Evolutionary conservation across 164 flowering plant genomes (phyloP).

Genomic region (Chimonanthus praecox): DNA sequence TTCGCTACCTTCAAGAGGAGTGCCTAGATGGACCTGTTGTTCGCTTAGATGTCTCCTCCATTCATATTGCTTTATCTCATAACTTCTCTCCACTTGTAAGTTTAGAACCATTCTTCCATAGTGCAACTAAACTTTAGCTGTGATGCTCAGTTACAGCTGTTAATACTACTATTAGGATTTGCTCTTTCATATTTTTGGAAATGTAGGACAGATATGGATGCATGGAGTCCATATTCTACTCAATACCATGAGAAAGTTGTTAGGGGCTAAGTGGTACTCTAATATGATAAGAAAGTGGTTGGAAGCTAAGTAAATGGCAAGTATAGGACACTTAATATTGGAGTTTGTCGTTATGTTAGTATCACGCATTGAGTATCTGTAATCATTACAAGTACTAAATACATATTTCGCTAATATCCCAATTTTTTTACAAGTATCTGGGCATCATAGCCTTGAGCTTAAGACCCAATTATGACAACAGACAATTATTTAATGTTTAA

Average conservation of each 20-base stretch:
- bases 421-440: neutral
- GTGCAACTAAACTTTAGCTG: neutral
- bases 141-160: neutral
- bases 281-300: too few relatives aligned
- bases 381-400: neutral
- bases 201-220: too few relatives aligned
- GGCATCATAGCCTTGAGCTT: neutral
- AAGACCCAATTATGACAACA: constrained; percentile 2
- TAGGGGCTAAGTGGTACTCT: too few relatives aligned
- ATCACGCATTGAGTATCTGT: neutral
- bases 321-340: too few relatives aligned
- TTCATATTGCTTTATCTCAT: constrained; percentile 17
- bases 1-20: constrained; percentile 50
- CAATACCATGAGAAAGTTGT: too few relatives aligned
- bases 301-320: too few relatives aligned
- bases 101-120: neutral
- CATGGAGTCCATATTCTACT: too few relatives aligned
- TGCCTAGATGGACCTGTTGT: constrained; percentile 37
- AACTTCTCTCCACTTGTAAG: constrained; percentile 27
- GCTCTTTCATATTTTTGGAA: too few relatives aligned
- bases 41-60: constrained; percentile 30
- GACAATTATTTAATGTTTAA: constrained; percentile 8
- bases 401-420: neutral
- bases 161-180: too few relatives aligned
- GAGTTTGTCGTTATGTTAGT: too few relatives aligned